These are phyloP conservation scores for Talaromyces amestolkiae DNA, from an alignment of 2,329 filamentous ascomycete genomes.

Conservation along the genomic window DNA sequence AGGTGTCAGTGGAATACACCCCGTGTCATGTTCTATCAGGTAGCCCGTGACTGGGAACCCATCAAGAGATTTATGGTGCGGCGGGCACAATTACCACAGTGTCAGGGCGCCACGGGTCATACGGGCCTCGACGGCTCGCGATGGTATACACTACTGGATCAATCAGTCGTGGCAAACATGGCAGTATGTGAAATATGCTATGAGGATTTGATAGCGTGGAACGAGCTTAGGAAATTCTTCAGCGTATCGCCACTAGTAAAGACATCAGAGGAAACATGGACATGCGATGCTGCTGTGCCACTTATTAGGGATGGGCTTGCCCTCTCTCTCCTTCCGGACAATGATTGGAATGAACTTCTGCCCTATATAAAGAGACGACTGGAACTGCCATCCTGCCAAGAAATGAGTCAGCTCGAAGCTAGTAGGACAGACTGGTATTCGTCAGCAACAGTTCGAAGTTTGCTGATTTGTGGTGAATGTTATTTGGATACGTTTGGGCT, in stretches of 20 bases:
- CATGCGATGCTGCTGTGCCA: background rate
- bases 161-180: background rate
- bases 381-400: background rate
- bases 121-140: background rate
- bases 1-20: no score
- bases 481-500: background rate
- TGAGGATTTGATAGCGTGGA: background rate
- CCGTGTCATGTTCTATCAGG: background rate
- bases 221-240: slow-evolving; percentile 50
- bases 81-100: background rate
- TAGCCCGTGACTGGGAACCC: background rate
- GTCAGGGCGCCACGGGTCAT: background rate
- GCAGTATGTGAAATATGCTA: background rate
- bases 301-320: background rate
- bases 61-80: background rate
- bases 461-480: background rate
- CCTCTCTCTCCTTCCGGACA: background rate
- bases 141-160: background rate
- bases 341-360: background rate
- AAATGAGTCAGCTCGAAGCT: background rate
- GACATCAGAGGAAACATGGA: background rate
- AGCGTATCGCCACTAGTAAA: slow-evolving; percentile 23
- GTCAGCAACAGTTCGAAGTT: background rate
- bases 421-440: background rate
- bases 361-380: background rate